phyloP scores from a whole-genome alignment of 805 yeast species.

The Trichomonascus vanleenenianus region DNA sequence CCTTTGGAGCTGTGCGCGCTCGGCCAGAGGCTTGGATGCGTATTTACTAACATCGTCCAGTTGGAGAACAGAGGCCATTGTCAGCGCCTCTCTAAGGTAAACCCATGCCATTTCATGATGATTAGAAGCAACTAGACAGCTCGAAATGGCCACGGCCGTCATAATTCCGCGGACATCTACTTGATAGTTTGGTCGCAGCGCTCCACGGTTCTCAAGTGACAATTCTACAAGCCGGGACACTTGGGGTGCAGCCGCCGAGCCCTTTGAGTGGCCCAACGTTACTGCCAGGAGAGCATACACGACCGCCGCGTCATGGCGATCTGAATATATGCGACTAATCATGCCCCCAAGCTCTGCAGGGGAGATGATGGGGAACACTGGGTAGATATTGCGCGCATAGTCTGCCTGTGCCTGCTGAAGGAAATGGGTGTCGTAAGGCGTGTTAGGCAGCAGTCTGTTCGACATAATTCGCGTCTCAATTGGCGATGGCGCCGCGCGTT shows the following conservation, averaged over 20 bases:
- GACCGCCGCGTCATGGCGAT: conserved; percentile 5
- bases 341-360: conserved; percentile 7
- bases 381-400: conserved; percentile 8
- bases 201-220: conserved; percentile 8
- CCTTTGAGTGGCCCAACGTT: conserved; percentile 6
- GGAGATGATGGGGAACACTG: conserved; percentile 9
- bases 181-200: conserved; percentile 1
- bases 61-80: conserved; percentile 7
- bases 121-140: conserved; percentile 7
- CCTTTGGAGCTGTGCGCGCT: conserved; percentile 8
- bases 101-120: conserved; percentile 11
- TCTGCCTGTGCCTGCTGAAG: not conserved
- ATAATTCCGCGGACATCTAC: conserved; percentile 5
- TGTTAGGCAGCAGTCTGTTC: not conserved
- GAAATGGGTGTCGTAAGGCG: not conserved
- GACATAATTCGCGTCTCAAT: not conserved
- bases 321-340: conserved; percentile 1
- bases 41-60: not conserved
- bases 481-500: not conserved
- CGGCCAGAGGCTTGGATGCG: not conserved
- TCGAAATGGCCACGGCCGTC: conserved; percentile 6
- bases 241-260: not conserved
- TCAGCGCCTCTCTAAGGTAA: conserved; percentile 13
- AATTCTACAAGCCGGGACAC: conserved; percentile 5
- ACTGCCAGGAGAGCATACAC: conserved; percentile 9